Evolutionary conservation across 73 alveolate genomes (phyloP), one percentile per base, ranked within the genome.

Genomic region (Paramecium caudatum): DNA sequence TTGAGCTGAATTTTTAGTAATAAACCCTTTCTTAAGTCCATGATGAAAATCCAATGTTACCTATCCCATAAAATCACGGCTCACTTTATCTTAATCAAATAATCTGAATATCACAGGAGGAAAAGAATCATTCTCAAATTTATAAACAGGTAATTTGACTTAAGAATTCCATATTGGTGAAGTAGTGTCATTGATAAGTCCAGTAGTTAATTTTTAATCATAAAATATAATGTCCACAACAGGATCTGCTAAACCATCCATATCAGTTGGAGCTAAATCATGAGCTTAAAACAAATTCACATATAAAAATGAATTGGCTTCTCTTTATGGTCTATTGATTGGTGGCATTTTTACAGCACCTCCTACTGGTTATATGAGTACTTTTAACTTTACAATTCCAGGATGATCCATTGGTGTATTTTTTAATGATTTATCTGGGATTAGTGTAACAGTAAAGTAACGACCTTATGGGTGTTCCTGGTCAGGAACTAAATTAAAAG

Each of bases 31-130:
- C 21, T 86, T 61, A 3, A 62, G 21, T 17, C 90, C 93, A 27
- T 62, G 61, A 16, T 55, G 27, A 34, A 36, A 62, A 13, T 86
- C 90, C 10, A 86, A 39, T 1, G 68, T 37, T 13, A 78, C 34
- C 34, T 70, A 65, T 13, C 93, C 93, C 68, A 86, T 33, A 49
- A 86, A 86, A 41, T 86, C 93, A 15, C 85, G 61, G 43, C 93
- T 46, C 8, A 86, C 93, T 32, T 70, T 86, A 45, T 86, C 93
- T 63, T 86, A 49, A 86, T 86, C 93, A 30, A 63, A 86, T 25
- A 86, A 17, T 33, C 65, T 86, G 15, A 86, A 12, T 12, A 86
- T 46, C 23, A 86, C 43, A 37, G 93, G 93, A 39, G 93, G 93
- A 70, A 74, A 41, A 0, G 91, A 48, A 34, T 83, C 62, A 5